phyloP scores from a whole-genome alignment of 768 basidiomycete species.

The Leucosporidium creatinivorum region DNA sequence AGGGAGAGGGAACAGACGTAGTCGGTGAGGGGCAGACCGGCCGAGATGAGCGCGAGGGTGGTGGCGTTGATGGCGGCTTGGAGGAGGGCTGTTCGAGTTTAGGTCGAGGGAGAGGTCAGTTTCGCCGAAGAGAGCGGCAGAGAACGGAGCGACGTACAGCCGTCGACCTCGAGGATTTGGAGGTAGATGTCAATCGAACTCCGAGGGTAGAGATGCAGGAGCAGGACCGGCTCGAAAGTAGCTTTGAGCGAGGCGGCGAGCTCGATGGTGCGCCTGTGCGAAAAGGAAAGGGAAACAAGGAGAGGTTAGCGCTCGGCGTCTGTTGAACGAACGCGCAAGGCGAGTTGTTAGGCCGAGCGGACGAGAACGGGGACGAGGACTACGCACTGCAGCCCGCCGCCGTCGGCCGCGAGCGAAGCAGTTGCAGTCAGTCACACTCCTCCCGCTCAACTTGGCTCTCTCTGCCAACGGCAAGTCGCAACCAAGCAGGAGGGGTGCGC shows the following conservation, averaged over 20 bases:
- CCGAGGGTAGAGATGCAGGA: slow-evolving; percentile 82
- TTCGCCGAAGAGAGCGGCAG: neutral
- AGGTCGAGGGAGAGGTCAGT: neutral
- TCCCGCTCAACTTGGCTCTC: too few species aligned
- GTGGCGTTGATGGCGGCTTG: slow-evolving; percentile 91
- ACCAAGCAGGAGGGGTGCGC: too few species aligned
- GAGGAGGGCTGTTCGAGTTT: slow-evolving; percentile 56
- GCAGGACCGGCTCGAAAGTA: slow-evolving; percentile 93
- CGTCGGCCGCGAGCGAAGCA: too few species aligned
- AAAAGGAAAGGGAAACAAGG: neutral
- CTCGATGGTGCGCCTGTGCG: slow-evolving; percentile 47
- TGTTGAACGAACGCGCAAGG: too few species aligned
- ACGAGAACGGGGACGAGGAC: too few species aligned
- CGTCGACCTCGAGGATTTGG: slow-evolving; percentile 89
- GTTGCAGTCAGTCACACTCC: too few species aligned
- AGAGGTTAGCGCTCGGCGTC: too few species aligned
- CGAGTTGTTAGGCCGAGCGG: too few species aligned
- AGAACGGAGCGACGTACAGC: slow-evolving; percentile 44
- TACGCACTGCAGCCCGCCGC: too few species aligned
- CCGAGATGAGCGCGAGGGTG: slow-evolving; percentile 79
- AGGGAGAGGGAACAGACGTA: slow-evolving; percentile 85
- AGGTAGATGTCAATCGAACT: slow-evolving; percentile 90
- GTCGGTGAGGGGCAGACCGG: slow-evolving; percentile 83
- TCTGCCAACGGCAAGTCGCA: too few species aligned
- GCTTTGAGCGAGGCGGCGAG: slow-evolving; percentile 78